Conservation (phyloP, 2,329 filamentous ascomycete genomes). For the Colletotrichum scovillei region DNA sequence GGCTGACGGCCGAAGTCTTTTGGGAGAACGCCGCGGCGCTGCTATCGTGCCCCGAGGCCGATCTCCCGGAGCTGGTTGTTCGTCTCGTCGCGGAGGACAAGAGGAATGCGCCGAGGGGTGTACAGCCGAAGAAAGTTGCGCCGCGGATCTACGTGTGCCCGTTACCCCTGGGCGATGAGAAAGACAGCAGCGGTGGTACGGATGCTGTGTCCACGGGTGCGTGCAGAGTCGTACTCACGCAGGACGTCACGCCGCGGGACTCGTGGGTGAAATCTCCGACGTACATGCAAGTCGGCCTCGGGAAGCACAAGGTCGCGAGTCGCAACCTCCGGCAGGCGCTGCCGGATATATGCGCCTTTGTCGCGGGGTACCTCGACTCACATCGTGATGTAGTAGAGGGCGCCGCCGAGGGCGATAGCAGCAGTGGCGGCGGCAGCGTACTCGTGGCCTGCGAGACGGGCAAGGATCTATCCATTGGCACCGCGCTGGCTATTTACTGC, state of each 20-base stretch:
- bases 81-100: slow-evolving; percentile 51
- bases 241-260: slow-evolving; percentile 57
- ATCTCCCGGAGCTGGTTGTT: slow-evolving; percentile 64
- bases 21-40: slow-evolving; percentile 77
- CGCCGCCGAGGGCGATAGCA: background rate
- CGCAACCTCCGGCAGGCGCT: slow-evolving; percentile 83
- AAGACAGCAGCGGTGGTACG: background rate
- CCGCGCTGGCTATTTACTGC: slow-evolving; percentile 81
- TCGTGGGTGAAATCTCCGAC: slow-evolving; percentile 50
- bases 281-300: slow-evolving; percentile 70
- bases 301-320: slow-evolving; percentile 81
- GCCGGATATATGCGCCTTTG: slow-evolving; percentile 69
- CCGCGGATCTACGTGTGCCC: slow-evolving; percentile 50
- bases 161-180: slow-evolving; percentile 41
- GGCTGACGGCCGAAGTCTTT: slow-evolving; percentile 82
- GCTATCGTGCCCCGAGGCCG: slow-evolving; percentile 72
- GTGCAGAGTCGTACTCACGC: slow-evolving; percentile 57
- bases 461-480: slow-evolving; percentile 83
- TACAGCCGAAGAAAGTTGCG: slow-evolving; percentile 46
- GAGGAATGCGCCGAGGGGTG: slow-evolving; percentile 5
- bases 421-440: slow-evolving; percentile 39
- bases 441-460: slow-evolving; percentile 81
- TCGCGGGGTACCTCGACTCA: slow-evolving; percentile 50
- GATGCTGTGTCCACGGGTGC: slow-evolving; percentile 15
- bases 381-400: background rate